Evolutionary conservation across 2,329 filamentous ascomycete genomes (phyloP), one percentile per base, ranked within the genome.

Genomic region (Neofusicoccum ribis): DNA sequence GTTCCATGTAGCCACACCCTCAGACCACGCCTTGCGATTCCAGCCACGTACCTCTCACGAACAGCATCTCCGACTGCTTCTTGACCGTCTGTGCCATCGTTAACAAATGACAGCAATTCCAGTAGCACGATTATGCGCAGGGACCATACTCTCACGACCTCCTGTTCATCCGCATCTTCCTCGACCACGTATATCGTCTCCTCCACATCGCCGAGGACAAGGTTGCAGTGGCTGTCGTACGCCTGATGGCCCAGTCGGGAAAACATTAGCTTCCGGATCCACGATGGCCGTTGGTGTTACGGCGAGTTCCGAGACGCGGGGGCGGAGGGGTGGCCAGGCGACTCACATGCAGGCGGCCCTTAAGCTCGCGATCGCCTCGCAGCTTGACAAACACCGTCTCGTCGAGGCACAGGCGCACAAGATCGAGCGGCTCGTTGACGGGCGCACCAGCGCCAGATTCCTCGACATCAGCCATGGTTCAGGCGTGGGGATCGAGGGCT

Each of bases 51-150:
- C 93, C 94, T 91, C 95, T 85, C 66, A 99, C 94, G 77, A 99
- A 99, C 20, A 99, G 82, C 95, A 99, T 99, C 77, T 98, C 95
- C 49, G 93, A 96, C 79, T 97, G 96, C 81, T 96, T 96, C 82
- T 94, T 96, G 68, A 95, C 88, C 14, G 93, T 97, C 91, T 96
- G 59, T 49, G 37, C 27, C 23, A 61, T 27, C 67, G 66, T 65
- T n/a, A 65, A 44, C 31, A n/a, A 8, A 5, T 20, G 17, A 37
- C 37, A 17, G 39, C 12, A 39, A 14, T 6, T 20, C 11, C 14
- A 9, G 43, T 11, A 36, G 37, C 47, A 17, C 44, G 58, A 17
- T 50, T 49, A 43, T 31, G 27, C 27, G 11, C 11, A 39, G 37
- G 52, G 14, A 17, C 39, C 39, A 17, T 31, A 69, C 69, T 49